Evolutionary conservation across 2,329 filamentous ascomycete species (phyloP), one percentile per base, ranked within the genome.

Genomic region (Paracorniculantispora psalliotae): DNA sequence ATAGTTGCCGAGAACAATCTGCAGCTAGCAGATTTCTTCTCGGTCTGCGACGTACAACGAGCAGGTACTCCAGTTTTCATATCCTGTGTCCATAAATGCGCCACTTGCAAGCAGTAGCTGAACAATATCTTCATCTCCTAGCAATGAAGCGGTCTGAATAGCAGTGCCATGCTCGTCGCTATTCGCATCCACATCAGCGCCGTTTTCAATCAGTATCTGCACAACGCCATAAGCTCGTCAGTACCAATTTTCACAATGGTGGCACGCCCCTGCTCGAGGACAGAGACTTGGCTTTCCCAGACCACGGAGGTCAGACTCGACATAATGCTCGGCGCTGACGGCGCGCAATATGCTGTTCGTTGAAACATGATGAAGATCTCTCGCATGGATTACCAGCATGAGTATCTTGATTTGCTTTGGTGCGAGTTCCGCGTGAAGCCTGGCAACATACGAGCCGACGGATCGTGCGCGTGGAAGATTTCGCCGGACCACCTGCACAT

Each of bases 291-390:
- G 41, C 68, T 72, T 1, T 62, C 67, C 21, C 63, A 69, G 23
- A 69, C 74, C 53, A 85, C 96, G 57, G 89, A 94, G 69, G 82
- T 96, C 25, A 73, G 79, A n/a, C 97, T 97, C 65, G 92, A 97
- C 72, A 84, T 96, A 64, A 86, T 99, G 77, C 90, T 99, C 61
- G 94, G 94, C 12, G 92, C 93, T 35, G 94, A 99, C 68, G 94
- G 94, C 7, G 94, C 94, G 0, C 93, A 99, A 74, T 97, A 93
- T 0, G 87, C 92, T 47, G 88, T 92, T 4, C 83, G 94, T 53
- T 96, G 91, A 70, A 92, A 97, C 69, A 78, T 99, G 75, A 97
- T 99, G 93, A 97, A 97, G 75, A 96, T 85, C 67, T 84, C 88
- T 1, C 86, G 89, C 13, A 90, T 97, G 84, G 85, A 94, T 73